Percentiles rank a stretch among this genome's conserved stretches.
Evolutionary conservation across 176 grass and related monocot genomes (phyloP).

Genomic region (Carex pumila): DNA sequence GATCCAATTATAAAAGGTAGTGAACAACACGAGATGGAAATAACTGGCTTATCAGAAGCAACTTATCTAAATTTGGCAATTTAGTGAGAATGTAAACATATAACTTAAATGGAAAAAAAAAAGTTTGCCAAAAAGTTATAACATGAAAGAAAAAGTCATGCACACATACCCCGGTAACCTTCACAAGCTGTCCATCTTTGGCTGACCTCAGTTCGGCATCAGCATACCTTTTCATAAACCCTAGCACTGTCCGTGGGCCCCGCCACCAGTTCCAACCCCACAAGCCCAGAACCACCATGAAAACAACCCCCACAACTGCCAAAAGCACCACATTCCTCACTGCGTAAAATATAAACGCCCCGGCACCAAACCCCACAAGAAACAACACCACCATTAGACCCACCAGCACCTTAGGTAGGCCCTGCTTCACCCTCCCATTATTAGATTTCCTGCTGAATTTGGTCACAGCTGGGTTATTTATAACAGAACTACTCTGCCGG

Average conservation of each 20-base stretch:
- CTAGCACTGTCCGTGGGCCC: constrained; percentile 40
- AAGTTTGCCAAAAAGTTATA: constrained; percentile 5
- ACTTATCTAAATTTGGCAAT: neutral
- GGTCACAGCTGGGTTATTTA: constrained; percentile 63
- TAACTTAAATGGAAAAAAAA: neutral
- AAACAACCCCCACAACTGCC: constrained; percentile 39
- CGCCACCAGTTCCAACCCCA: constrained; percentile 59
- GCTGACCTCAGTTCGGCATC: constrained; percentile 80
- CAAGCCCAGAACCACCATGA: constrained; percentile 42
- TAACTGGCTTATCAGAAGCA: neutral
- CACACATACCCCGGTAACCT: constrained; percentile 92
- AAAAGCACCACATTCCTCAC: constrained; percentile 54
- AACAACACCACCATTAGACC: constrained; percentile 43
- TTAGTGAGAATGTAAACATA: neutral
- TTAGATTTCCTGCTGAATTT: constrained; percentile 49
- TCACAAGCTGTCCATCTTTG: constrained; percentile 79
- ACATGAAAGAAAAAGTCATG: constrained; percentile 4
- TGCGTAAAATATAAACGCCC: constrained; percentile 61
- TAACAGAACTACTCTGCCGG: constrained; percentile 46
- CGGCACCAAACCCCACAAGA: constrained; percentile 46
- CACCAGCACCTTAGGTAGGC: constrained; percentile 45
- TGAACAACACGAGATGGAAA: neutral
- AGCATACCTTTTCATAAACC: constrained; percentile 53
- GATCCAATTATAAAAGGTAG: neutral
- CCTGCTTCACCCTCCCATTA: constrained; percentile 50